Evolutionary conservation across 345 rosid species (phyloP).

Genomic region (Citrus glauca): DNA sequence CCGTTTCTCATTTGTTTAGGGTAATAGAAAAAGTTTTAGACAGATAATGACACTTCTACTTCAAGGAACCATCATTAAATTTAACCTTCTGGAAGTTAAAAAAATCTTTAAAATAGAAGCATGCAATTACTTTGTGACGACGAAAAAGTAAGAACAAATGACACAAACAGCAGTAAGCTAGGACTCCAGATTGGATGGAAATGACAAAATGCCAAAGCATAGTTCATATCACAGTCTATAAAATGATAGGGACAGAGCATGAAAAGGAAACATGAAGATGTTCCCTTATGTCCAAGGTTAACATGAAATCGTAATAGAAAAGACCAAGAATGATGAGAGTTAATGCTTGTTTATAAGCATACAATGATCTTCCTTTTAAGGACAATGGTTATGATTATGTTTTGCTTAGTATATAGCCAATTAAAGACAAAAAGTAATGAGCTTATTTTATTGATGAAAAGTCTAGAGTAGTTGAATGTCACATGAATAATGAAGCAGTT

Average conservation of each 20-base stretch:
- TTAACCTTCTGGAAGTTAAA: neutral
- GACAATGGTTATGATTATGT: neutral
- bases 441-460: neutral
- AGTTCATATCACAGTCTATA: conserved; percentile 2
- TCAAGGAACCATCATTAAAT: conserved; percentile 28
- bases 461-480: neutral
- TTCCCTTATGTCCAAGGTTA: neutral
- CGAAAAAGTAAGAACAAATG: neutral
- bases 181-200: conserved; percentile 1
- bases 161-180: neutral
- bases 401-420: neutral
- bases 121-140: neutral
- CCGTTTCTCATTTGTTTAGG: conserved; percentile 12
- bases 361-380: neutral
- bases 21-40: neutral
- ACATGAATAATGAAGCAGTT: neutral
- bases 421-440: neutral
- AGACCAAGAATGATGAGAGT: neutral
- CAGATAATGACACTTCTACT: conserved; percentile 17
- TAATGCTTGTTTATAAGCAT: neutral
- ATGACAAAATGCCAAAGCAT: neutral
- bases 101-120: neutral
- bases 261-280: conserved; percentile 1
- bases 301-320: neutral
- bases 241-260: conserved; percentile 19